A percentile compares a stretch with the other conserved stretches of the same genome.
phyloP scores from a whole-genome alignment of 257 asterid species.

The Nicotiana tabacum region DNA sequence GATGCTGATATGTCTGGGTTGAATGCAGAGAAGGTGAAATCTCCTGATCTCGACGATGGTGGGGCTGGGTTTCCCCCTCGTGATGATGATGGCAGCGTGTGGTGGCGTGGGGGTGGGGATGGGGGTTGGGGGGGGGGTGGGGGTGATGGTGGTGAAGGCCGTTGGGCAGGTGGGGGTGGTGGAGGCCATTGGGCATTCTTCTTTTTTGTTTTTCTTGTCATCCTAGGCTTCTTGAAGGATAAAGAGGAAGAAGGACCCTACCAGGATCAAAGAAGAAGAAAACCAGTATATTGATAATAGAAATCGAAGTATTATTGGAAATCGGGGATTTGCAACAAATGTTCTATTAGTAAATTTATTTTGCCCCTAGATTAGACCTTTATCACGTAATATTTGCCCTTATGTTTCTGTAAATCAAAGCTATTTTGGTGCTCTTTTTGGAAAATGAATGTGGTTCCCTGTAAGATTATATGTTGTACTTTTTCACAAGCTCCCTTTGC shows the following conservation, averaged over 20 bases:
- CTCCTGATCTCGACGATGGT: constrained; percentile 81
- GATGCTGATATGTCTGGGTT: neutral
- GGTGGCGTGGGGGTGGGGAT: constrained; percentile 51
- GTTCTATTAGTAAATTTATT: too few relatives aligned
- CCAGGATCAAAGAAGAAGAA: constrained; percentile 28
- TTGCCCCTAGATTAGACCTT: too few relatives aligned
- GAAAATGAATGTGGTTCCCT: too few relatives aligned
- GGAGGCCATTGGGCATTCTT: constrained; percentile 70
- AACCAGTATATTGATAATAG: neutral
- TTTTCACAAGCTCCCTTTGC: too few relatives aligned
- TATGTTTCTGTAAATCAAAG: too few relatives aligned
- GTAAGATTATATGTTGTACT: too few relatives aligned
- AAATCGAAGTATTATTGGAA: too few relatives aligned
- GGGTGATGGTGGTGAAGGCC: neutral
- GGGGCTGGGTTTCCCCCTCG: constrained; percentile 79
- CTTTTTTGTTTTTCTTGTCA: constrained; percentile 62
- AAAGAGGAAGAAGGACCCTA: constrained; percentile 52
- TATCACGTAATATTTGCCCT: too few relatives aligned
- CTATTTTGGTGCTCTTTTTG: too few relatives aligned
- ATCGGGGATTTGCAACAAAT: too few relatives aligned
- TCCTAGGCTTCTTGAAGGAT: constrained; percentile 61
- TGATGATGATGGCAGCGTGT: constrained; percentile 40
- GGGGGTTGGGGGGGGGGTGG: constrained; percentile 45
- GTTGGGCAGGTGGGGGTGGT: constrained; percentile 42
- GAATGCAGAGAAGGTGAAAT: constrained; percentile 60